phyloP scores from a whole-genome alignment of 2,329 filamentous ascomycete species.

The Pyrenochaeta sp. region DNA sequence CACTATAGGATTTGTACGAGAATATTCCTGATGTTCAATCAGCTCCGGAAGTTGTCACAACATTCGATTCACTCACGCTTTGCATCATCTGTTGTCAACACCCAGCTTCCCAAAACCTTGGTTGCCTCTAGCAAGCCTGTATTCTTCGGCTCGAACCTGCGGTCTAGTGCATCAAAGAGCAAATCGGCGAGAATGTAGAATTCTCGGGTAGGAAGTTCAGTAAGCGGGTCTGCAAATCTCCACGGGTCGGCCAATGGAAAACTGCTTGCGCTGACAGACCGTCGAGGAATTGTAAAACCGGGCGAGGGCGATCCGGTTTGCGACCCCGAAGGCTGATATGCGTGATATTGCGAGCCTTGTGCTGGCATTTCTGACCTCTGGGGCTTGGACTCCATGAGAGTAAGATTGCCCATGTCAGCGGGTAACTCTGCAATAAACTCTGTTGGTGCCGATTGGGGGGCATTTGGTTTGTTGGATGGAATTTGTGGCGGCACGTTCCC shows the following conservation, averaged over 20 bases:
- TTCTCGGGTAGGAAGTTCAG: slow-evolving; percentile 45
- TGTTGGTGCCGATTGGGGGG: slow-evolving; percentile 19
- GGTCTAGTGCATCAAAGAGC: slow-evolving; percentile 44
- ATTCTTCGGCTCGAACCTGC: slow-evolving; percentile 45
- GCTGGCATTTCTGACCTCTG: slow-evolving; percentile 6
- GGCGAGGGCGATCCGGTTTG: slow-evolving; percentile 26
- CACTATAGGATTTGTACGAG: slow-evolving; percentile 36
- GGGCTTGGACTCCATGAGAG: slow-evolving; percentile 25
- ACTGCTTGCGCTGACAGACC: slow-evolving; percentile 38
- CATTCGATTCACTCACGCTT: slow-evolving; percentile 28
- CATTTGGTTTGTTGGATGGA: slow-evolving; percentile 9
- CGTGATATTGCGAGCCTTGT: slow-evolving; percentile 34
- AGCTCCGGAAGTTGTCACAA: neutral
- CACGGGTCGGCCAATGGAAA: slow-evolving; percentile 44
- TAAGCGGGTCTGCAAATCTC: slow-evolving; percentile 42
- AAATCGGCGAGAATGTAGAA: slow-evolving; percentile 48
- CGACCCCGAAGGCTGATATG: slow-evolving; percentile 30
- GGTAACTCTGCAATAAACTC: slow-evolving; percentile 47
- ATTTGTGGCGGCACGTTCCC: slow-evolving; percentile 15
- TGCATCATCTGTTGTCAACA: slow-evolving; percentile 37
- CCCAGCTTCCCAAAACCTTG: slow-evolving; percentile 45
- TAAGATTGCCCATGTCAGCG: slow-evolving; percentile 41
- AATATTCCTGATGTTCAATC: slow-evolving; percentile 33
- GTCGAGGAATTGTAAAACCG: slow-evolving; percentile 37
- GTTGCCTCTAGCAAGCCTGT: slow-evolving; percentile 45